Evolutionary conservation across 1,139 yeast species (phyloP), one percentile per base, ranked within the genome.

Genomic region (Barnettozyma hawaiiensis): DNA sequence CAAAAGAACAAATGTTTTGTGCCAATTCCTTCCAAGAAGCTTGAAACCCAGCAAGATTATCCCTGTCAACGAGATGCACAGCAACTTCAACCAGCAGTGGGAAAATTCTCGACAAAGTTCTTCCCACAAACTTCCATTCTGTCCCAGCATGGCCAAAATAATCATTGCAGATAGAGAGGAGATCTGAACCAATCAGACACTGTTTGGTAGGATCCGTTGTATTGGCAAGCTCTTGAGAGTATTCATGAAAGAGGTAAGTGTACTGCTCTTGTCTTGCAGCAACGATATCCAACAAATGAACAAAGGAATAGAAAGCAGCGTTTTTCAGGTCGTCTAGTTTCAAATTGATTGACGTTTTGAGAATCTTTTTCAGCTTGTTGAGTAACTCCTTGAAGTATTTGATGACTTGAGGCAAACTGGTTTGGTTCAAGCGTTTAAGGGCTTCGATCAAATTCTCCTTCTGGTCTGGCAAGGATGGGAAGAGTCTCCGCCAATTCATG

Each of bases 221-320:
- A 5, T 29, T 11, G 9, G 21, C 24, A 9, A 51, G 44, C 15
- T 53, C 52, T 10, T 51, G 50, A 34, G 71, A 56, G 50, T 78
- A 79, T 16, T 69, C 66, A 39, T 78, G 78, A 51, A 80, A 68
- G 56, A 79, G 58, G 48, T 75, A 74, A 37, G 74, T 65, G 60
- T 78, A 78, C 53, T 78, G 84, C 46, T 78, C 81, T 56, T 79
- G 81, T 58, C 79, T 75, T 7, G 84, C 85, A 52, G 81, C 67
- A n/a, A 79, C 70, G 35, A 78, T 69, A 60, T 81, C 86, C 35
- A 82, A 61, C 45, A 80, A 64, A 50, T 78, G 81, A 33, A 80
- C 73, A 36, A 78, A 67, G 2, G 83, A 74, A 52, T 75, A 76
- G 58, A 81, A 81, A 8, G 65, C 55, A 5, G 67, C 57, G 4